Conservation (phyloP, 495 filamentous ascomycete genomes). For the Aspergillus carlsbadensis region DNA sequence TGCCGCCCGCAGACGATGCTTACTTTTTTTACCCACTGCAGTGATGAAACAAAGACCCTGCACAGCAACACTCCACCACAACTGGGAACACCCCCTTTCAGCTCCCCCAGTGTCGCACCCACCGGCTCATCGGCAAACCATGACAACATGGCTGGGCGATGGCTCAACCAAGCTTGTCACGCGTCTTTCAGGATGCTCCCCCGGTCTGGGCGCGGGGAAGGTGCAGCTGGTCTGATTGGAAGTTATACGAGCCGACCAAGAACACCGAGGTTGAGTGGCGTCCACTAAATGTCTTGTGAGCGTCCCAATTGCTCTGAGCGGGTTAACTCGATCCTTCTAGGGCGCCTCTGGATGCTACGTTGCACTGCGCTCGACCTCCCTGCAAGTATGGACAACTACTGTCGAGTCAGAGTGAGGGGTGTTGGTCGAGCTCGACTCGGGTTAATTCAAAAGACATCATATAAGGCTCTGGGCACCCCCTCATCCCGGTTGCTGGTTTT, state of each 20-base stretch:
- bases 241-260: slow-evolving; percentile 2
- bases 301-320: background rate
- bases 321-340: slow-evolving; percentile 2
- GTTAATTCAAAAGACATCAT: background rate
- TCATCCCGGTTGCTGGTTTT: slow-evolving; percentile 6
- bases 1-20: too few relatives aligned
- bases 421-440: background rate
- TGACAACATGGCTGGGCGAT: background rate
- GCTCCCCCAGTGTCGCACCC: too few relatives aligned
- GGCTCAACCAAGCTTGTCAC: slow-evolving; percentile 11
- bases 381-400: background rate
- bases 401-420: background rate
- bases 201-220: slow-evolving; percentile 7
- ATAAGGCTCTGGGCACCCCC: background rate
- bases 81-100: too few relatives aligned
- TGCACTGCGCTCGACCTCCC: slow-evolving; percentile 2
- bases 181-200: background rate
- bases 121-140: too few relatives aligned
- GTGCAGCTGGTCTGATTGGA: background rate
- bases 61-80: too few relatives aligned
- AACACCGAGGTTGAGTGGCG: slow-evolving; percentile 4
- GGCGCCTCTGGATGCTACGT: slow-evolving; percentile 2
- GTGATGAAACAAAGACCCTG: too few relatives aligned
- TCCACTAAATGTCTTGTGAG: slow-evolving; percentile 12
- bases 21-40: too few relatives aligned